Evolutionary conservation across 1,284 basidiomycete species (phyloP).

Genomic region (Erythrobasidium hasegawianum): DNA sequence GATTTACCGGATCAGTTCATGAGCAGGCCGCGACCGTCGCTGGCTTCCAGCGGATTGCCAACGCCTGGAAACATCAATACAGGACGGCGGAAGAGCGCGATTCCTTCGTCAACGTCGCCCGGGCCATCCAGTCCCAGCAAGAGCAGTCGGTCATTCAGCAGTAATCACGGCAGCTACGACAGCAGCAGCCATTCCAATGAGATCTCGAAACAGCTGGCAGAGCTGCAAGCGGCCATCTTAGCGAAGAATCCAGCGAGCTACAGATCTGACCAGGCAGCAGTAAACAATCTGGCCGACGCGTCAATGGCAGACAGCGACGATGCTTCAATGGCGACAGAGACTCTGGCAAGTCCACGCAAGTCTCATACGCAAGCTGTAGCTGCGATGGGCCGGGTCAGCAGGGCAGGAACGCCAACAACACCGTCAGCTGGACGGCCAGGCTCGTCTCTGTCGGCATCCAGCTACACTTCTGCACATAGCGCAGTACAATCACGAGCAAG

Average conservation of each 20-base stretch:
- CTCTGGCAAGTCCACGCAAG: not conserved
- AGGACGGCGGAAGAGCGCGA: not conserved
- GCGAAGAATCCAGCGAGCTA: constrained; percentile 28
- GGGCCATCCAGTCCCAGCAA: not conserved
- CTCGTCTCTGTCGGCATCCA: constrained; percentile 28
- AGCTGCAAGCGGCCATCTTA: constrained; percentile 32
- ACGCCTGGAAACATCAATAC: constrained; percentile 13
- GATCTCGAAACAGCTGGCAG: constrained; percentile 19
- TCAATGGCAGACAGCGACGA: too few relatives aligned
- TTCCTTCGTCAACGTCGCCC: not conserved
- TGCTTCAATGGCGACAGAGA: not conserved
- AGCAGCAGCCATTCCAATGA: constrained; percentile 10
- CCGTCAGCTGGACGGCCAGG: constrained; percentile 24
- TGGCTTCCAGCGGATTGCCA: constrained; percentile 20
- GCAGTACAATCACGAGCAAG: constrained; percentile 1
- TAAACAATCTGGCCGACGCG: too few relatives aligned
- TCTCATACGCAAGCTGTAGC: not conserved
- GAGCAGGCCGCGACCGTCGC: constrained; percentile 29
- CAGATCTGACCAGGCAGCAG: too few relatives aligned
- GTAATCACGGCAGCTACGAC: not conserved
- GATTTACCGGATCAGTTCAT: not conserved
- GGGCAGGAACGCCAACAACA: constrained; percentile 22
- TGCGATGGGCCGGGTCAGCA: not conserved
- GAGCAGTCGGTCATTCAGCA: not conserved
- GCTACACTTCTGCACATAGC: constrained; percentile 33